These are phyloP conservation scores for Fusarium beomiforme DNA, from an alignment of 2,329 filamentous ascomycete genomes.

Conservation along the genomic window DNA sequence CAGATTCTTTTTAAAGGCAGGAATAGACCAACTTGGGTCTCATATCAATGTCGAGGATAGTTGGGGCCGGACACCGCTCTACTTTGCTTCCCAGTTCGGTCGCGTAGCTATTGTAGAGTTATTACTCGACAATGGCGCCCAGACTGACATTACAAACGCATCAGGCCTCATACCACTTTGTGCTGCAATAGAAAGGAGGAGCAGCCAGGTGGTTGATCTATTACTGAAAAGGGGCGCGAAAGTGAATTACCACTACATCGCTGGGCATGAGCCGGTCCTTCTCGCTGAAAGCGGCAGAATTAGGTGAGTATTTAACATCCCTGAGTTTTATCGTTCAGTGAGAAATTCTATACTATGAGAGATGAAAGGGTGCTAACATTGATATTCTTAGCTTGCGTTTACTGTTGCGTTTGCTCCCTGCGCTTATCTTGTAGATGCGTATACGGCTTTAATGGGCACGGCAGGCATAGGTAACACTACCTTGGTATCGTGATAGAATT, in stretches of 20 bases:
- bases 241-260: neutral
- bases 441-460: no score
- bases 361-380: no score
- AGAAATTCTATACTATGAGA: no score
- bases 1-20: neutral
- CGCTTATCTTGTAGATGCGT: no score
- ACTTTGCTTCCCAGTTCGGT: accelerated
- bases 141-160: neutral
- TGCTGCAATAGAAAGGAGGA: accelerated
- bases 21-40: neutral
- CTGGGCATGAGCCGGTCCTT: no score
- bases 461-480: no score
- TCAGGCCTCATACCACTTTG: neutral
- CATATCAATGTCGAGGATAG: neutral
- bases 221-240: neutral
- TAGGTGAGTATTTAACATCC: no score
- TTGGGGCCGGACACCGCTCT: neutral
- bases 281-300: no score
- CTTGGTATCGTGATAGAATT: no score
- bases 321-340: no score
- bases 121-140: neutral
- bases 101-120: neutral
- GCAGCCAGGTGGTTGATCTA: neutral
- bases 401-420: no score
- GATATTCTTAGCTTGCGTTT: no score